These are phyloP conservation scores for Rhynchospora pubera DNA, from an alignment of 176 grass and related monocot genomes.

Conservation along the genomic window DNA sequence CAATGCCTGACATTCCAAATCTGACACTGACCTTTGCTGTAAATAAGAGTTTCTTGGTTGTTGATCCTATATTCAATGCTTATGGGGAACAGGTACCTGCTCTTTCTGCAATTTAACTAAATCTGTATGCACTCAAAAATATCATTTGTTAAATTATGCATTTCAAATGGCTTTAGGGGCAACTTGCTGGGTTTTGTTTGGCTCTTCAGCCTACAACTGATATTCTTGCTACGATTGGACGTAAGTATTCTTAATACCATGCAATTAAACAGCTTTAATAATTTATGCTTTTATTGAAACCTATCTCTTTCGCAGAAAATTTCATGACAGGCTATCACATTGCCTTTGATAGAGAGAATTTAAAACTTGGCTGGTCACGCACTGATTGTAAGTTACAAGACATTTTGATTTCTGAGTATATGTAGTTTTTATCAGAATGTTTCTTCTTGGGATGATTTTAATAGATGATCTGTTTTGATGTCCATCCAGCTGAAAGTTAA, in stretches of 20 bases:
- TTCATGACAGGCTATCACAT: constrained; percentile 81
- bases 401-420: background rate
- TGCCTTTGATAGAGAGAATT: constrained; percentile 77
- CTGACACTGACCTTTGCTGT: constrained; percentile 52
- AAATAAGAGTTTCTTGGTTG: constrained; percentile 66
- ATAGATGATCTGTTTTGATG: background rate
- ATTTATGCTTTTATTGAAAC: constrained; percentile 18
- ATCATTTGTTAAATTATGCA: background rate
- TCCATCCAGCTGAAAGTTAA: background rate
- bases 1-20: constrained; percentile 55
- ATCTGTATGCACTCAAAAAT: background rate
- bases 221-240: constrained; percentile 66
- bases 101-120: constrained; percentile 9
- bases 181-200: constrained; percentile 50
- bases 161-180: constrained; percentile 34
- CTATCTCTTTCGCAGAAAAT: constrained; percentile 54
- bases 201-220: constrained; percentile 54
- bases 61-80: constrained; percentile 49
- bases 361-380: constrained; percentile 73
- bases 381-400: constrained; percentile 64
- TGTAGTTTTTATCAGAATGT: background rate
- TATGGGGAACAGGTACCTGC: constrained; percentile 50
- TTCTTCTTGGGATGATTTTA: background rate
- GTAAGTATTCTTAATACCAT: constrained; percentile 38
- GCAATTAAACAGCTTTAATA: background rate